These are phyloP conservation scores for Oropetium thomaeum DNA, from an alignment of 176 grass and related monocot species.

Conservation along the genomic window DNA sequence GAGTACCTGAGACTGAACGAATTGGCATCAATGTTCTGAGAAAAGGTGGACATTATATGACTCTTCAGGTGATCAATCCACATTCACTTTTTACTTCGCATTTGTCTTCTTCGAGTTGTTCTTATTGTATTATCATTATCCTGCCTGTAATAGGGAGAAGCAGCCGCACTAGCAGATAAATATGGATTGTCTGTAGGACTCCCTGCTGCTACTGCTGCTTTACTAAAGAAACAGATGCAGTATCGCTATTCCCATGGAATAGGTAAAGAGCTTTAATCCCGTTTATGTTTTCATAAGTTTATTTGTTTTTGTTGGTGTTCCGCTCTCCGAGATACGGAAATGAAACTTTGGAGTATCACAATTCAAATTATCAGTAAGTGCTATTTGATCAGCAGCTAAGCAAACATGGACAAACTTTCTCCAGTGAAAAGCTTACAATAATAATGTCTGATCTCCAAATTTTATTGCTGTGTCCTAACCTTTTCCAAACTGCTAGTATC, in stretches of 20 bases:
- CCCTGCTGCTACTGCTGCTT: constrained; percentile 71
- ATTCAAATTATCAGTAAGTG: not conserved
- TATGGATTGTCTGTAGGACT: constrained; percentile 80
- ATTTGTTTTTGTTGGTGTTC: not conserved
- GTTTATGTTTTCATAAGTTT: not conserved
- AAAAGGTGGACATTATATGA: constrained; percentile 97
- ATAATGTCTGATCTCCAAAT: not conserved
- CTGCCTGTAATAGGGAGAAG: constrained; percentile 63
- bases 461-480: not conserved
- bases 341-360: not conserved
- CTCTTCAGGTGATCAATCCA: constrained; percentile 74
- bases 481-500: not conserved
- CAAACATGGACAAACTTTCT: not conserved
- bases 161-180: constrained; percentile 74
- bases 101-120: constrained; percentile 8
- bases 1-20: constrained; percentile 87
- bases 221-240: constrained; percentile 76
- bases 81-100: not conserved
- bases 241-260: constrained; percentile 79
- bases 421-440: not conserved
- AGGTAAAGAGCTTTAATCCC: constrained; percentile 31
- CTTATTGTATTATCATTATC: not conserved
- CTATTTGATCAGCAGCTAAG: not conserved
- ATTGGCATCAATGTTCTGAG: constrained; percentile 75
- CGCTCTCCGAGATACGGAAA: not conserved